Evolutionary conservation across 768 basidiomycete species (phyloP).

Genomic region (Russula ochroleuca): DNA sequence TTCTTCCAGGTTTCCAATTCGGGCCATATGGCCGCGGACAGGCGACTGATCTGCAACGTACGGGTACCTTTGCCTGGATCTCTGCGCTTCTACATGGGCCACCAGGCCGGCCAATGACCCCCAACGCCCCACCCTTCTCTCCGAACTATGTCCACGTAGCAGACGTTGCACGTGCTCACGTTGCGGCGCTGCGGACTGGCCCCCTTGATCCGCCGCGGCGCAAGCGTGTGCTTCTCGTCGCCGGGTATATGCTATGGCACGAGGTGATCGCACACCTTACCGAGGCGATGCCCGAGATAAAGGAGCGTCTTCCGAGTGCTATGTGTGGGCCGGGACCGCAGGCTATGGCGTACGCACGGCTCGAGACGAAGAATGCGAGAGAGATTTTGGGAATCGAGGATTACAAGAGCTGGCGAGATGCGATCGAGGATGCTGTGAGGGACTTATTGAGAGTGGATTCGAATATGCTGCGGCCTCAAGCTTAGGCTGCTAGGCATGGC

Average conservation of each 20-base stretch:
- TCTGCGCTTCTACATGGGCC: conserved; percentile 17
- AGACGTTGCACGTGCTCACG: conserved; percentile 17
- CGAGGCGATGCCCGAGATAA: conserved; percentile 12
- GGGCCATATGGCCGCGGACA: conserved; percentile 24
- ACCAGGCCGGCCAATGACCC: conserved; percentile 10
- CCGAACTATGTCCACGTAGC: conserved; percentile 22
- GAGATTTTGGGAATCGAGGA: conserved; percentile 18
- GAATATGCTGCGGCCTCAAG: neutral
- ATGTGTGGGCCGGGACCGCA: neutral
- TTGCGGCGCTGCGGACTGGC: conserved; percentile 17
- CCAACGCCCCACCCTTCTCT: conserved; percentile 17
- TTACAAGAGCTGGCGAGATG: conserved; percentile 12
- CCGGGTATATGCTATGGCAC: conserved; percentile 17
- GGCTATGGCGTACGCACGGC: conserved; percentile 5
- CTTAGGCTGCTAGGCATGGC: neutral
- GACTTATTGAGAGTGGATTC: conserved; percentile 12
- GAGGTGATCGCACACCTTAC: conserved; percentile 18
- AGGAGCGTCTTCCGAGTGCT: conserved; percentile 14
- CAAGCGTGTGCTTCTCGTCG: conserved; percentile 22
- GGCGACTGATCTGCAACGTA: neutral
- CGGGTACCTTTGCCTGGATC: conserved; percentile 22
- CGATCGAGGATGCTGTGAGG: conserved; percentile 19
- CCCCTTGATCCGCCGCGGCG: conserved; percentile 6
- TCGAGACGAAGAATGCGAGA: conserved; percentile 17
- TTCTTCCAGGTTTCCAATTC: conserved; percentile 18